Evolutionary conservation across 805 yeast species (phyloP), one percentile per base, ranked within the genome.

Genomic region (Cyberlindnera mycetangii): DNA sequence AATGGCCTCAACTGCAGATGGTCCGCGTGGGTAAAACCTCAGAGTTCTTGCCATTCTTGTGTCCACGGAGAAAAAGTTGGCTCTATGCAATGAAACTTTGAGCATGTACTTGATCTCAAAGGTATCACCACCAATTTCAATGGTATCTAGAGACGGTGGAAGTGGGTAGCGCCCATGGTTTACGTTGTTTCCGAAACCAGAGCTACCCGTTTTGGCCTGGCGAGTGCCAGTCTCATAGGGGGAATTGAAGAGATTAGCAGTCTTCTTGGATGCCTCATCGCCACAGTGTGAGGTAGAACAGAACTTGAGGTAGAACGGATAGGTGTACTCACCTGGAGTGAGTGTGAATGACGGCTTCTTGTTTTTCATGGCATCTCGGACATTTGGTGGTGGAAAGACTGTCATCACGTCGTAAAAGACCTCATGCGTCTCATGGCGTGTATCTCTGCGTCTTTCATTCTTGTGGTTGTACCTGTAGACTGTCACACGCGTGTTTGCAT

Each of bases 351-450:
- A 46, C 1, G 50, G 27, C 16, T 49, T 47, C 46, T 68, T 67
- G 9, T 72, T 64, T 32, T 55, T 61, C 21, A 75, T 65, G 1
- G 73, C 76, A 37, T 63, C 57, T 18, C 78, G 58, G 11, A 76
- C 68, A 41, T 76, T 72, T 12, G 65, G 67, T 0, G 83, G 78
- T 2, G 82, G 83, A 45, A 78, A 78, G 20, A 78, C 75, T 0
- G 76, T 67, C 21, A 54, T 44, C 1, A 78, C 69, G 42, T 76
- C 79, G 51, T 76, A 77, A 17, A 78, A 61, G 9, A 77, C 60
- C 45, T 69, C 69, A 54, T 78, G 83, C 36, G 28, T 8, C 37
- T 50, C 54, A 0, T 4, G 9, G 3, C 41, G 37, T 2, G 46
- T 37, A 3, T 30, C 48, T 10, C 27, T 27, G 5, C 41, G 25